These are phyloP conservation scores for Spraguea lophii DNA, from an alignment of 371 early-diverging fungal genomes.

Conservation along the genomic window DNA sequence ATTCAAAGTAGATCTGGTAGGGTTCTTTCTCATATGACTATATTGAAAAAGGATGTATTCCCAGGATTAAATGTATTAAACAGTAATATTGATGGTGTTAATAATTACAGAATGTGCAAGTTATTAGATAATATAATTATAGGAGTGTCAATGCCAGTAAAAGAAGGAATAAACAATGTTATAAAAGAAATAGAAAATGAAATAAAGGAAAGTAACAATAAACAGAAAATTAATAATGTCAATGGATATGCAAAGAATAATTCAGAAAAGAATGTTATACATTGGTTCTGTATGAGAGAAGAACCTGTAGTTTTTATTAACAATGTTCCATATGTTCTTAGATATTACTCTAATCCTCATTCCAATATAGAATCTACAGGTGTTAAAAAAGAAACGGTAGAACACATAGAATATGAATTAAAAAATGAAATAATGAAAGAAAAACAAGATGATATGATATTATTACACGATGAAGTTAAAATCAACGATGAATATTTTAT, in stretches of 20 bases:
- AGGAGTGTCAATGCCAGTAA: constrained; percentile 55
- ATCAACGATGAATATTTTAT: constrained; percentile 41
- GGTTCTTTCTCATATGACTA: constrained; percentile 52
- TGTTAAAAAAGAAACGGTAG: constrained; percentile 51
- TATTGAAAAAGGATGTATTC: constrained; percentile 56
- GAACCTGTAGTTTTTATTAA: constrained; percentile 57
- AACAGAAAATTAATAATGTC: no score
- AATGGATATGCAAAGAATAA: no score
- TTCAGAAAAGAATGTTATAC: no score
- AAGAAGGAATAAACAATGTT: constrained; percentile 49
- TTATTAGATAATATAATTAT: constrained; percentile 39
- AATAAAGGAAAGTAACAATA: constrained; percentile 13
- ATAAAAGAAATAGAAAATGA: constrained; percentile 37
- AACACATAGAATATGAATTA: constrained; percentile 52
- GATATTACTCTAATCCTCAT: constrained; percentile 51
- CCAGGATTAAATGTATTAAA: constrained; percentile 17
- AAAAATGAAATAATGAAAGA: constrained; percentile 53
- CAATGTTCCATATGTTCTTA: constrained; percentile 54
- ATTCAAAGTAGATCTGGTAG: no score
- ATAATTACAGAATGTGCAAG: constrained; percentile 40
- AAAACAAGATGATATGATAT: constrained; percentile 47
- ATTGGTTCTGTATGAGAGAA: constrained; percentile 57
- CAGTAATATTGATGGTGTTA: constrained; percentile 38
- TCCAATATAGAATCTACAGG: constrained; percentile 54
- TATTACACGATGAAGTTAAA: constrained; percentile 52